Evolutionary conservation across 2,329 filamentous ascomycete species (phyloP), one percentile per base, ranked within the genome.

Genomic region (Colletotrichum nymphaeae): DNA sequence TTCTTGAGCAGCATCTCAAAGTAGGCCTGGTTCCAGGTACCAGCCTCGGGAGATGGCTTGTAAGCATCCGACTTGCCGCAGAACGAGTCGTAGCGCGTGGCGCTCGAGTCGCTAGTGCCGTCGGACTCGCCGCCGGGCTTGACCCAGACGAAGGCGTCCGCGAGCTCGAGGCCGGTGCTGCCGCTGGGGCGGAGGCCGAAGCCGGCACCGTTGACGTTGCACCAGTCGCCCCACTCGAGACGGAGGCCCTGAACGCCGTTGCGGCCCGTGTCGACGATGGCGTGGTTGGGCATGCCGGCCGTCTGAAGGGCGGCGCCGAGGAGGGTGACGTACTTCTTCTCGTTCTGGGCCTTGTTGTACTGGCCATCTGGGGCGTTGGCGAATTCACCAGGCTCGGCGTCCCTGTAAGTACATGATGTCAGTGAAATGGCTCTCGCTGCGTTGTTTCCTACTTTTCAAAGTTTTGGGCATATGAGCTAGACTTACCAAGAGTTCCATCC

Each of bases 121-220:
- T 84, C 77, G 9, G 82, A 93, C 80, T 87, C 86, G 73, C 86
- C 86, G 76, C 90, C 90, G 19, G 91, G 91, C 86, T 93, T 93
- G 78, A 91, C 83, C 91, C 90, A 92, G 62, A 92, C 90, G 75
- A 92, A 90, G 46, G 90, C 89, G 80, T 93, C 91, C 65, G 87
- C 86, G 24, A 90, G 85, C 7, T 82, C 78, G 76, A 88, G 83
- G 57, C 88, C 89, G n/a, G 90, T 92, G 76, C 86, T 80, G 6
- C 89, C 85, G 2, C 88, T 88, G 0, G 90, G 89, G 52, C 88
- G 86, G 60, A 84, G 81, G 75, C 91, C 91, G 76, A 92, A 92
- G 49, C 91, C 91, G 71, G 90, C 88, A 60, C 86, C 87, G 60
- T 84, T 85, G 75, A 92, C 86, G 78, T 92, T 91, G 82, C 89